Evolutionary conservation across 1,139 yeast genomes (phyloP).

Genomic region (Debaryomycetaceae sp.): DNA sequence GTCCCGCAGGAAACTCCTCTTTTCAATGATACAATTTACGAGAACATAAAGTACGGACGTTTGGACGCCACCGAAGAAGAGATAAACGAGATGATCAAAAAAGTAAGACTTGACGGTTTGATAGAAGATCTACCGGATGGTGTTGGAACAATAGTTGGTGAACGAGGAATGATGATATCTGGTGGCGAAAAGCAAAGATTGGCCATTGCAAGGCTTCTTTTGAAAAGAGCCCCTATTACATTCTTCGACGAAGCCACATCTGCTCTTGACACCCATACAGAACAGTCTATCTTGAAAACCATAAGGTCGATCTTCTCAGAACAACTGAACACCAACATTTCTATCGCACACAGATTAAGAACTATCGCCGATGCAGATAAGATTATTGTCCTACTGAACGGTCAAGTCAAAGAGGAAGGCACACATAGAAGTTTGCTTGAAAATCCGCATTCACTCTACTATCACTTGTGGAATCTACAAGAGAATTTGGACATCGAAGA

Average conservation of each 20-base stretch:
- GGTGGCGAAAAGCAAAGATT: conserved; percentile 98
- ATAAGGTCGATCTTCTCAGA: conserved; percentile 61
- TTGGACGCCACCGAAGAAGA: conserved; percentile 72
- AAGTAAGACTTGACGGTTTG: conserved; percentile 66
- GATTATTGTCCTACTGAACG: conserved; percentile 81
- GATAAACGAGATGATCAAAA: conserved; percentile 57
- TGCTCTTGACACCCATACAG: conserved; percentile 95
- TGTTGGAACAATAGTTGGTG: conserved; percentile 87
- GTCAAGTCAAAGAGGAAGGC: conserved; percentile 85
- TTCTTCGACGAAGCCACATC: conserved; percentile 97
- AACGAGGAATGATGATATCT: conserved; percentile 96
- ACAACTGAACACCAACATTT: conserved; percentile 67
- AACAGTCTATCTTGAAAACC: conserved; percentile 74
- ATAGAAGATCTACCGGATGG: conserved; percentile 81
- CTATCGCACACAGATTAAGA: conserved; percentile 90
- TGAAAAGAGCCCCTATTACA: conserved; percentile 84
- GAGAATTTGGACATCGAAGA: conserved; percentile 63
- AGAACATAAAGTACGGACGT: conserved; percentile 85
- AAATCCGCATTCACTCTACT: conserved; percentile 58
- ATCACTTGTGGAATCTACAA: conserved; percentile 87
- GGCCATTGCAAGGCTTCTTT: conserved; percentile 83
- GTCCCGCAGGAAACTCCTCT: conserved; percentile 98
- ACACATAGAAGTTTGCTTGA: conserved; percentile 62
- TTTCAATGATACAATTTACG: conserved; percentile 85
- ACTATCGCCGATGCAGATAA: conserved; percentile 94